Evolutionary conservation across 2,329 filamentous ascomycete species (phyloP), one percentile per base, ranked within the genome.

Genomic region (Exophiala sp.): DNA sequence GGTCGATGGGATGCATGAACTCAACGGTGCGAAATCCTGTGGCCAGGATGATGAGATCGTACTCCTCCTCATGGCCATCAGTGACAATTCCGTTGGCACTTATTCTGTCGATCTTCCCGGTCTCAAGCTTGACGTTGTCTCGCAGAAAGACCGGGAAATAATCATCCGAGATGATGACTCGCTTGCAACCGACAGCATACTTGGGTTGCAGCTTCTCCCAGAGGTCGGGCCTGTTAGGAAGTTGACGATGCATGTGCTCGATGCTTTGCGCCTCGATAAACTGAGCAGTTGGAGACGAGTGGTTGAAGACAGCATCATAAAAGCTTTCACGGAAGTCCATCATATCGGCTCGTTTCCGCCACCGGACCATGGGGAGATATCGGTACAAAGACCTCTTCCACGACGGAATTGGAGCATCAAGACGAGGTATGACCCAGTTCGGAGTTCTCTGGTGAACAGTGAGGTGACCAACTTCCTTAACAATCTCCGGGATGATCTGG

Each of bases 21-120:
- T 81, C 73, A 0, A 76, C 71, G 0, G 79, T 76, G 19, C 73
- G 69, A 67, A 82, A 82, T 0, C 79, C 79, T 0, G 79, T 82
- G 0, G 79, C 79, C 6, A 77, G 70, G 19, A 82, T 66, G 11
- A 82, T 70, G 14, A 81, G 62, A 58, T 82, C 79, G 58, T 75
- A 76, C 16, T 75, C 69, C 37, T 71, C 63, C n/a, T 68, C 68
- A 2, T 60, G 61, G 2, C 66, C 70, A 1, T 66, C 68, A 0
- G 77, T 69, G 19, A 72, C 65, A 43, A 82, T 71, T 0, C 75
- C 74, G 0, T 62, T 69, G 3, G 65, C 65, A 0, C 71, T 73
- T 42, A 80, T 72, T 3, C 64, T 62, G 10, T 66, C 59, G 52
- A 81, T 80, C 0, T 61, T 60, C 2, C 66, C 59, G 0, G 76